Percentiles rank a stretch among this genome's conserved stretches.
Evolutionary conservation across 192 early-diverging fungal genomes (phyloP).

Genomic region (Backusella westeae): DNA sequence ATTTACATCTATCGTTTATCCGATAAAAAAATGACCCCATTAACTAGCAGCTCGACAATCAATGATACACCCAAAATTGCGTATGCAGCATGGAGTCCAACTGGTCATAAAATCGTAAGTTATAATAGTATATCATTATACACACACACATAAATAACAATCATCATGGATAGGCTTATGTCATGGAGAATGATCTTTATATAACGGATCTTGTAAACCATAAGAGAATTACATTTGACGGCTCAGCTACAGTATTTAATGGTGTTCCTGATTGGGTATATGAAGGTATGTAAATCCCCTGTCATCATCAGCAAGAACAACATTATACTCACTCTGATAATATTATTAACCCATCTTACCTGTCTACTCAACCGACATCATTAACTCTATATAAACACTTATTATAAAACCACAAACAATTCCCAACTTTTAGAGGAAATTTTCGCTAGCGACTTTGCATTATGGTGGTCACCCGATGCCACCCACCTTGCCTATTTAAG

Average conservation of each 20-base stretch:
- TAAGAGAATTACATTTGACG: conserved; percentile 82
- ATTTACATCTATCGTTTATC: conserved; percentile 76
- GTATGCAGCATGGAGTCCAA: conserved; percentile 77
- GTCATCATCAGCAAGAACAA: too few relatives aligned
- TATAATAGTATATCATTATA: neutral
- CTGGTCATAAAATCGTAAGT: conserved; percentile 62
- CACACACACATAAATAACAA: neutral
- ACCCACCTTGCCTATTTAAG: conserved; percentile 78
- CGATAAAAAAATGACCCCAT: conserved; percentile 54
- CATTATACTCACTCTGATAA: neutral
- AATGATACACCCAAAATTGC: conserved; percentile 53
- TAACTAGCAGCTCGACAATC: conserved; percentile 43
- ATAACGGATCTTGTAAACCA: conserved; percentile 69
- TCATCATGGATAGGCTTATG: conserved; percentile 55
- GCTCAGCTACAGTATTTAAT: conserved; percentile 80
- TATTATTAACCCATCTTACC: neutral
- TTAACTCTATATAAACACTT: neutral
- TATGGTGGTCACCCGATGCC: conserved; percentile 90
- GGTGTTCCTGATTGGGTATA: conserved; percentile 98
- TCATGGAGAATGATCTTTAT: conserved; percentile 87
- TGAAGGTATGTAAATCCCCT: conserved; percentile 45
- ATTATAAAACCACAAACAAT: neutral
- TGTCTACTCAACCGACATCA: neutral
- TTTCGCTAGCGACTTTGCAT: conserved; percentile 56
- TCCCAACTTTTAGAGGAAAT: conserved; percentile 73